Percentiles rank a stretch among this genome's conserved stretches.
Evolutionary conservation across 2,329 filamentous ascomycete genomes (phyloP).

Genomic region (Scolecobasidium constrictum): DNA sequence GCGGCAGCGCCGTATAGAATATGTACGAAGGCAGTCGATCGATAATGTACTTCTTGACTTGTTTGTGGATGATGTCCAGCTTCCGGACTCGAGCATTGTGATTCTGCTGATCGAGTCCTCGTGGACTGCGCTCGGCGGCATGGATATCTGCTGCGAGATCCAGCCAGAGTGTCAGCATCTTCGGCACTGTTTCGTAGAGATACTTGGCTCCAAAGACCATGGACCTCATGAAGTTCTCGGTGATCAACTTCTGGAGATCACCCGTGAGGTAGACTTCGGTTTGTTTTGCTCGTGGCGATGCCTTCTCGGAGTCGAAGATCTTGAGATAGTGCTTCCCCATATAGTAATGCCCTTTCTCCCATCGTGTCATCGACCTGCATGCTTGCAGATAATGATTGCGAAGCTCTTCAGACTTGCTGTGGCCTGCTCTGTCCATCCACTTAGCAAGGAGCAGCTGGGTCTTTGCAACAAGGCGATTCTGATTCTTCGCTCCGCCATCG

Average conservation of each 20-base stretch:
- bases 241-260: conserved; percentile 76
- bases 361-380: conserved; percentile 55
- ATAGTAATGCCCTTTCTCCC: conserved; percentile 98
- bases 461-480: conserved; percentile 57
- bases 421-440: conserved; percentile 92
- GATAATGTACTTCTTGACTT: conserved; percentile 66
- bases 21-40: conserved; percentile 61
- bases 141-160: conserved; percentile 73
- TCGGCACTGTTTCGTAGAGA: conserved; percentile 85
- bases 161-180: conserved; percentile 86
- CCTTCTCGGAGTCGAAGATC: conserved; percentile 78
- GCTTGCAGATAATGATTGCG: conserved; percentile 76
- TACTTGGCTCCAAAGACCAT: conserved; percentile 88
- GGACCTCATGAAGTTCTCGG: conserved; percentile 86
- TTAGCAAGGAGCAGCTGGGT: conserved; percentile 86
- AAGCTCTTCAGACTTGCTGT: conserved; percentile 74
- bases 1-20: conserved; percentile 75
- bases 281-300: conserved; percentile 64
- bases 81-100: conserved; percentile 5
- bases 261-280: conserved; percentile 50
- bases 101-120: conserved; percentile 22
- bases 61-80: conserved; percentile 57
- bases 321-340: conserved; percentile 97
- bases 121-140: conserved; percentile 30
- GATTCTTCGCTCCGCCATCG: conserved; percentile 21